These are phyloP conservation scores for Eimeria acervulina DNA, from an alignment of 169 alveolate species.

Conservation along the genomic window DNA sequence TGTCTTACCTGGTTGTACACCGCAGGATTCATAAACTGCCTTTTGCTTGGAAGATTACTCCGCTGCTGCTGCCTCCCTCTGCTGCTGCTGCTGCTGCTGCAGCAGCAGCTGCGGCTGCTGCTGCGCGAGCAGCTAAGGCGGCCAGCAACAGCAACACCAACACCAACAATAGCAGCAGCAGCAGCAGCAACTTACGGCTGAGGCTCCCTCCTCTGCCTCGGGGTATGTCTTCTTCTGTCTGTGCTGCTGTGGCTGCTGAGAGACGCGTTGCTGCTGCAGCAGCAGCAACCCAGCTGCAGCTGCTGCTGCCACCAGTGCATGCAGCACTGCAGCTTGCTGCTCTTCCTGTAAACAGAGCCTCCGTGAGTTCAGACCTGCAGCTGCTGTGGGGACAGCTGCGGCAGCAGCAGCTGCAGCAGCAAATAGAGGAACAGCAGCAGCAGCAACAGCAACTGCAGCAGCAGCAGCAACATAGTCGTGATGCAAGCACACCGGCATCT, in stretches of 20 bases:
- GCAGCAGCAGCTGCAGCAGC: constrained; percentile 58
- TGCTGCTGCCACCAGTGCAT: constrained; percentile 68
- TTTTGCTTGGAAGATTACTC: neutral
- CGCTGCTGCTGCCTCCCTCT: constrained; percentile 6
- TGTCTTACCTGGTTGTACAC: neutral
- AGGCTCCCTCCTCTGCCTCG: constrained; percentile 24
- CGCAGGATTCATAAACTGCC: neutral
- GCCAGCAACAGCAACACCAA: neutral
- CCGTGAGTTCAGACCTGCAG: constrained; percentile 45
- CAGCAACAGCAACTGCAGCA: constrained; percentile 17
- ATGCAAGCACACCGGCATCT: neutral
- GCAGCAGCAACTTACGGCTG: constrained; percentile 27
- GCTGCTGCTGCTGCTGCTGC: constrained; percentile 12
- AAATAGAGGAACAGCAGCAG: constrained; percentile 19
- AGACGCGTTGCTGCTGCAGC: constrained; percentile 52
- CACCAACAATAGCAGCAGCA: constrained; percentile 6
- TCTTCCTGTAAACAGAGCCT: neutral
- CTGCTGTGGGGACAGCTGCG: constrained; percentile 74
- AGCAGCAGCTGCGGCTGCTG: neutral
- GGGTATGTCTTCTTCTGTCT: neutral
- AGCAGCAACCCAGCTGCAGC: constrained; percentile 65
- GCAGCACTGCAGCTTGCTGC: constrained; percentile 51
- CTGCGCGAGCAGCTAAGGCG: neutral
- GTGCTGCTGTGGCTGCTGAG: constrained; percentile 36
- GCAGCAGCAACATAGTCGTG: constrained; percentile 20